Base-by-base conservation (phyloP, 345 rosid species). In the Stellera chamaejasme region DNA sequence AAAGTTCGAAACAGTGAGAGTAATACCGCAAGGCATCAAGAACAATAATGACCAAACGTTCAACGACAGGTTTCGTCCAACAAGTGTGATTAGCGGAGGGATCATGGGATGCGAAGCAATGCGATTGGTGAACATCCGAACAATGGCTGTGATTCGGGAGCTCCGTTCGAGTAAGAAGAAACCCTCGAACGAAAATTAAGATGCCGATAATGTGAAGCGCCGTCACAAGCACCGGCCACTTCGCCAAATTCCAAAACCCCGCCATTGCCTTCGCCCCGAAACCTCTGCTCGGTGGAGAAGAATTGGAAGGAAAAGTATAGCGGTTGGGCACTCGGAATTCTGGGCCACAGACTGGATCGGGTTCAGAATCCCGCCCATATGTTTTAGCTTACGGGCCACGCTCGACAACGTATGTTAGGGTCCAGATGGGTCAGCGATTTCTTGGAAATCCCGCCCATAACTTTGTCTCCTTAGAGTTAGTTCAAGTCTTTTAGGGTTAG, bases 161-260 rank as follows among this genome's bases (percentile, higher is more conserved):
- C 74, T 93, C 99, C 0, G 96, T 89, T 69, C 99, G 84, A 50
- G 99, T 89, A 6, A 93, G 82, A 43, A 93, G 78, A 71, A 93
- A 93, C 1, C 99, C 99, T 68, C 82, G 75, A 0, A 82, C 77
- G 78, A 93, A 86, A 3, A 93, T 72, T 11, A 81, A 69, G 61
- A 92, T 69, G 19, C 82, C 93, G 8, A 77, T 39, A 23, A 66
- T 42, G 64, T 86, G 99, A 68, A 89, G 66, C 58, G 61, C 60
- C 42, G 72, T 60, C 51, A 84, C 59, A 43, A 60, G 67, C 55
- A 67, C 52, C 52, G 61, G 64, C 76, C 53, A 68, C 43, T 77
- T 65, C 43, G 66, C 63, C 15, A 49, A 46, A 27, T 28, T 45
- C 63, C 50, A 59, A 71, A 52, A 42, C 13, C 56, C 51, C 60